These are phyloP conservation scores for Lasiosphaeria ovina DNA, from an alignment of 495 filamentous ascomycete species.

Conservation along the genomic window DNA sequence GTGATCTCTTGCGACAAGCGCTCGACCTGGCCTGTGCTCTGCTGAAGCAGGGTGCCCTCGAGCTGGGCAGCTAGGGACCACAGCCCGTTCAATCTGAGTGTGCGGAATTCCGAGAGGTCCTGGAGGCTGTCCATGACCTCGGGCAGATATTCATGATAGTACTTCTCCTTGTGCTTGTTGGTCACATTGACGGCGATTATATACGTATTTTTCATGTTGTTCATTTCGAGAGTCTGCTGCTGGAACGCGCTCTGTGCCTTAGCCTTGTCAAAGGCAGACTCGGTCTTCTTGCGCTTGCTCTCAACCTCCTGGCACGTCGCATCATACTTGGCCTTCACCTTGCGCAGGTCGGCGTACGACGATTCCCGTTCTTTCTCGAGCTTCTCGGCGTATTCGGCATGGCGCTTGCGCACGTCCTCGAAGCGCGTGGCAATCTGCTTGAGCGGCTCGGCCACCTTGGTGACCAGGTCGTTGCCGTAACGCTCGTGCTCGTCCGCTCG, in stretches of 20 bases:
- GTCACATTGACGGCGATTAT: conserved; percentile 92
- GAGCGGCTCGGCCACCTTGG: conserved; percentile 79
- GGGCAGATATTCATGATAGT: conserved; percentile 95
- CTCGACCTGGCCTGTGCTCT: conserved; percentile 66
- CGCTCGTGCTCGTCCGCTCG: conserved; percentile 86
- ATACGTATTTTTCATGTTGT: conserved; percentile 97
- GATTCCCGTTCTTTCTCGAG: conserved; percentile 84
- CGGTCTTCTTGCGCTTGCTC: conserved; percentile 87
- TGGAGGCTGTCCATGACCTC: conserved; percentile 88
- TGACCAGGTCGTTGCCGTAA: conserved; percentile 70
- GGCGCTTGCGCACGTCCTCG: conserved; percentile 90
- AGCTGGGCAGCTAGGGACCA: conserved; percentile 79
- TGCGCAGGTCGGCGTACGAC: conserved; percentile 81
- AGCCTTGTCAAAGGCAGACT: conserved; percentile 79
- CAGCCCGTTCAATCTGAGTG: conserved; percentile 74
- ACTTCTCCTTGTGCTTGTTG: conserved; percentile 93
- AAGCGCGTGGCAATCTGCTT: conserved; percentile 69
- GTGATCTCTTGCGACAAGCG: conserved; percentile 77
- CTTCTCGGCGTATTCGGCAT: conserved; percentile 83
- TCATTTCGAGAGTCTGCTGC: conserved; percentile 88
- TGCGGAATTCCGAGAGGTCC: conserved; percentile 86
- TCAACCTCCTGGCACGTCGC: conserved; percentile 90
- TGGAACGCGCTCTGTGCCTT: conserved; percentile 91
- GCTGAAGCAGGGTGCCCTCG: conserved; percentile 69
- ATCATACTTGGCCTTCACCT: conserved; percentile 91